Conservation (phyloP, 1,284 basidiomycete species). For the Ganoderma lucidum region DNA sequence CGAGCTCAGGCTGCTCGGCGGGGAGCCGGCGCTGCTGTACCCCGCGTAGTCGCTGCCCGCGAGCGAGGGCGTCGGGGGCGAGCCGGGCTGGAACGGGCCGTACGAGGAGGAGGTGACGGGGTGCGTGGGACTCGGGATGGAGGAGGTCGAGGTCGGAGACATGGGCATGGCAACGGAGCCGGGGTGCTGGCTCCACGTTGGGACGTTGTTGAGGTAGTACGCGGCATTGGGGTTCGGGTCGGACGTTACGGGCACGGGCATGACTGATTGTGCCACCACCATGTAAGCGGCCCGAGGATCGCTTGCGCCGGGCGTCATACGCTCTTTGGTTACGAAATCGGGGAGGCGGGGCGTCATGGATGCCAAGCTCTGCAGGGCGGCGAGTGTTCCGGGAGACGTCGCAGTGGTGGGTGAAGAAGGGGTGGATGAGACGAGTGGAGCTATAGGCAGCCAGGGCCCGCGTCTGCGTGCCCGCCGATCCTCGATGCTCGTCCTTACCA, state of each 20-base stretch:
- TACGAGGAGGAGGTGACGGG: slow-evolving; percentile 10
- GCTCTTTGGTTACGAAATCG: slow-evolving; percentile 32
- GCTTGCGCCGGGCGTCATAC: slow-evolving; percentile 7
- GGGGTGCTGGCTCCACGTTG: slow-evolving; percentile 20
- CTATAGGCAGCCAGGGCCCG: slow-evolving; percentile 39
- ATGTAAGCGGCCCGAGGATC: slow-evolving; percentile 10
- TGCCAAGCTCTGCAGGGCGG: slow-evolving; percentile 38
- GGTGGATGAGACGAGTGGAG: slow-evolving; percentile 29
- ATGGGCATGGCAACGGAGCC: slow-evolving; percentile 10
- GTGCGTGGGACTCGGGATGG: slow-evolving; percentile 25
- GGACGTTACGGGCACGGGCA: neutral
- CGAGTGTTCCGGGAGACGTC: slow-evolving; percentile 28
- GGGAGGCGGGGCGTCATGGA: slow-evolving; percentile 38
- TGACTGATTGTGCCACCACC: neutral
- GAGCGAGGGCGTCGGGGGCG: slow-evolving; percentile 17
- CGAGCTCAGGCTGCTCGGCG: slow-evolving; percentile 28
- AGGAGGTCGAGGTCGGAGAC: slow-evolving; percentile 11
- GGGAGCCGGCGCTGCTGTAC: slow-evolving; percentile 29
- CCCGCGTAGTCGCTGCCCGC: slow-evolving; percentile 21
- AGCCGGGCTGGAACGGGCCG: slow-evolving; percentile 5
- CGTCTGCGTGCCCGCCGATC: slow-evolving; percentile 35
- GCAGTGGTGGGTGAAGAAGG: slow-evolving; percentile 32
- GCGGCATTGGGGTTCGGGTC: neutral
- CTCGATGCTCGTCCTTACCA: slow-evolving; percentile 26
- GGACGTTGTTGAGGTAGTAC: slow-evolving; percentile 17